Conservation (phyloP, 257 asterid genomes). For the Gentiana dahurica region DNA sequence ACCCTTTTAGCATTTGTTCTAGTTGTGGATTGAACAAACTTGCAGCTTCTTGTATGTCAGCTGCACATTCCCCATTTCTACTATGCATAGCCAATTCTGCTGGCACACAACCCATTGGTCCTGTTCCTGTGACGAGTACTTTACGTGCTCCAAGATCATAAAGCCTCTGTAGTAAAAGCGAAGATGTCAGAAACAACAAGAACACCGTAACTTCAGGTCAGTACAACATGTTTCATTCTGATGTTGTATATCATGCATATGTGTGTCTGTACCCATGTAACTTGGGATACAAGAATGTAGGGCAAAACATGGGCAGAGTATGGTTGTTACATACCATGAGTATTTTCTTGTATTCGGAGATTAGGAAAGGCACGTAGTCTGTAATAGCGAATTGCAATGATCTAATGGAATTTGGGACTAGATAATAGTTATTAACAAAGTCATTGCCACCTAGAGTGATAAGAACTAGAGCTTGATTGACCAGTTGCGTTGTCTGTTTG, state of each 20-base stretch:
- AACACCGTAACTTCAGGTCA: too few relatives aligned
- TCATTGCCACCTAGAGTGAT: conserved; percentile 85
- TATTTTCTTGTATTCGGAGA: conserved; percentile 64
- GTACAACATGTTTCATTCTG: background rate
- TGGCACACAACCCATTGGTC: conserved; percentile 78
- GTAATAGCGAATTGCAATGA: conserved; percentile 55
- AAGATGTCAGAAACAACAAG: conserved; percentile 3
- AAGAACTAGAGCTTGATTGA: conserved; percentile 54
- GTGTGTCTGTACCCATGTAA: too few relatives aligned
- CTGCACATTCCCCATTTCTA: conserved; percentile 47
- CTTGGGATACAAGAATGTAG: too few relatives aligned
- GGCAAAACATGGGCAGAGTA: background rate
- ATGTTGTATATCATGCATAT: background rate
- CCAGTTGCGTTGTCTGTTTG: conserved; percentile 27
- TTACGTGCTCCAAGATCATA: conserved; percentile 46
- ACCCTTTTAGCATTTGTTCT: conserved; percentile 23
- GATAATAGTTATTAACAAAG: conserved; percentile 72
- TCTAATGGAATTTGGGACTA: conserved; percentile 60
- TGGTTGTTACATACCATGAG: conserved; percentile 51
- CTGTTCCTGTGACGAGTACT: conserved; percentile 65
- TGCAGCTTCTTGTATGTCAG: conserved; percentile 57
- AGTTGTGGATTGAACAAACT: conserved; percentile 59
- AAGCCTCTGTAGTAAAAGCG: conserved; percentile 26
- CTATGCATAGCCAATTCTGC: conserved; percentile 56
- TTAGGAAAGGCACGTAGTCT: conserved; percentile 43